A percentile compares a stretch with the other conserved stretches of the same genome.
phyloP scores from a whole-genome alignment of 148 eudicot genomes.

The Rhododendron ferrugineum region DNA sequence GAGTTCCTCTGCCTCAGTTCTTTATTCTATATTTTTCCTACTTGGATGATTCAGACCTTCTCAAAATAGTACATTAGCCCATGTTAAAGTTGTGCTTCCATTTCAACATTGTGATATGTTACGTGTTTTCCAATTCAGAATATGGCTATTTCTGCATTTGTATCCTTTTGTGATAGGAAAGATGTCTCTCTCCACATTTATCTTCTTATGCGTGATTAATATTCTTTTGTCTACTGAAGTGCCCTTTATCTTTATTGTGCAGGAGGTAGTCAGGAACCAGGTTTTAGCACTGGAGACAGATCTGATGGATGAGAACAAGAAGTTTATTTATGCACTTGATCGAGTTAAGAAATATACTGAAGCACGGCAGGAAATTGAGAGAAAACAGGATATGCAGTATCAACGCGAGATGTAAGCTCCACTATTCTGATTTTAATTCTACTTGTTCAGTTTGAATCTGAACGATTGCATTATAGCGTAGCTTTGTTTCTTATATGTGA shows the following conservation, averaged over 20 bases:
- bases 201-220: not conserved
- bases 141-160: not conserved
- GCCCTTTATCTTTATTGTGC: not conserved
- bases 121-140: not conserved
- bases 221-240: not conserved
- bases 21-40: not conserved
- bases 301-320: slow-evolving; percentile 51
- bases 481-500: not conserved
- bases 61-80: not conserved
- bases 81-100: not conserved
- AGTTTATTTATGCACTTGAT: slow-evolving; percentile 39
- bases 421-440: slow-evolving; percentile 3
- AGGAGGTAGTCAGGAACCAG: slow-evolving; percentile 76
- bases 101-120: not conserved
- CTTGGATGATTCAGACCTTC: not conserved
- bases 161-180: not conserved
- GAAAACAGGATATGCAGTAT: slow-evolving; percentile 75
- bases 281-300: slow-evolving; percentile 50
- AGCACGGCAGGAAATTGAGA: slow-evolving; percentile 58
- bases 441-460: not conserved
- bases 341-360: slow-evolving; percentile 46
- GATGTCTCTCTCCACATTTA: not conserved
- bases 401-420: slow-evolving; percentile 75
- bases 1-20: not conserved
- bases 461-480: not conserved